phyloP scores from a whole-genome alignment of 257 asterid species.

The Handroanthus guayacan region DNA sequence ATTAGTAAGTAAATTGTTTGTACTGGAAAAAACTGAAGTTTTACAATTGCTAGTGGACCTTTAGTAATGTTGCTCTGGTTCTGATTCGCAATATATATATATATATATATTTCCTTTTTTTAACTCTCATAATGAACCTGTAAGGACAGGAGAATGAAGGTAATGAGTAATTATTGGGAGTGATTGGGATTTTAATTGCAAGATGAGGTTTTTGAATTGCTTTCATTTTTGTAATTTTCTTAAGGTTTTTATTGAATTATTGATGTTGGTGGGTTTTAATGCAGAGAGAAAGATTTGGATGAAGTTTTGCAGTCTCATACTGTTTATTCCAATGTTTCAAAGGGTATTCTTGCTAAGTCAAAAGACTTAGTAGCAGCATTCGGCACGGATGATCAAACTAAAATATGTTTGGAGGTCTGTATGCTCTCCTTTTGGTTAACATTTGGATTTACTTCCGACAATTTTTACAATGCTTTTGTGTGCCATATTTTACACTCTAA shows the following conservation, averaged over 20 bases:
- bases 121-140: no score
- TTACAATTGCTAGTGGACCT: not conserved
- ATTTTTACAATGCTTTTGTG: not conserved
- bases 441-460: not conserved
- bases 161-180: slow-evolving; percentile 1
- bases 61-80: not conserved
- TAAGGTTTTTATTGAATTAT: not conserved
- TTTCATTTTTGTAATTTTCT: not conserved
- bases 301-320: slow-evolving; percentile 96
- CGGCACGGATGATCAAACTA: slow-evolving; percentile 81
- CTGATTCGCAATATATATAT: not conserved
- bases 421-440: slow-evolving; percentile 5
- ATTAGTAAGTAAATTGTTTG: not conserved
- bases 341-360: slow-evolving; percentile 88
- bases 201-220: not conserved
- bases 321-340: slow-evolving; percentile 86
- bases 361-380: slow-evolving; percentile 82
- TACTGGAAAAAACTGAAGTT: not conserved
- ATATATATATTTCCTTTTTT: no score
- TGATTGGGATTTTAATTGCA: slow-evolving; percentile 17
- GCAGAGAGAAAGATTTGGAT: slow-evolving; percentile 93
- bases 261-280: slow-evolving; percentile 21
- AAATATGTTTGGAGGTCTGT: slow-evolving; percentile 84
- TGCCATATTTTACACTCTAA: not conserved
- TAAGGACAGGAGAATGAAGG: not conserved